phyloP scores from a whole-genome alignment of 2,329 filamentous ascomycete genomes.

The Biscogniauxia sp. region DNA sequence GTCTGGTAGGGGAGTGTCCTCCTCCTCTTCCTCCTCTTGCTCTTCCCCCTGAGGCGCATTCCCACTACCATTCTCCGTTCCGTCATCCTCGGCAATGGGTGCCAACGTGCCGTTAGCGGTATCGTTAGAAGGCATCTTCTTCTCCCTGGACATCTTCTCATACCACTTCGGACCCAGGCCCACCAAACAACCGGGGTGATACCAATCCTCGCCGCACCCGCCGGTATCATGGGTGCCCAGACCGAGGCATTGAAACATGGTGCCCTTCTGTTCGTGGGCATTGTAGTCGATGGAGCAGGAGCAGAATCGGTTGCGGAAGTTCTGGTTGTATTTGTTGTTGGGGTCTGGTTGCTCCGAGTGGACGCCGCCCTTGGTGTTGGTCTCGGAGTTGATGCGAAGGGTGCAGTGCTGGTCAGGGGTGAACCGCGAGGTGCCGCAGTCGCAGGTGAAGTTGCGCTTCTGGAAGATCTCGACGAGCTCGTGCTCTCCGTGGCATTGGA shows the following conservation, averaged over 20 bases:
- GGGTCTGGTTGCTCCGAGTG: constrained; percentile 69
- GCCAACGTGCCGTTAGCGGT: constrained; percentile 35
- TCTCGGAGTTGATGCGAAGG: constrained; percentile 69
- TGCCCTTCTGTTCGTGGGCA: constrained; percentile 84
- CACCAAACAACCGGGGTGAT: constrained; percentile 88
- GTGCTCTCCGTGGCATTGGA: constrained; percentile 95
- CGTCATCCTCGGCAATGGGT: constrained; percentile 49
- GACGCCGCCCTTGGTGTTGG: constrained; percentile 73
- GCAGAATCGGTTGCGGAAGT: constrained; percentile 91
- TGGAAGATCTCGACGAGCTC: constrained; percentile 92
- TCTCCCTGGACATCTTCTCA: constrained; percentile 48
- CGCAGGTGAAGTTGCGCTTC: constrained; percentile 93
- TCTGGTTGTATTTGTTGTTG: constrained; percentile 90
- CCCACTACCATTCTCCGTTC: constrained; percentile 20
- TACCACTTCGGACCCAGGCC: constrained; percentile 74
- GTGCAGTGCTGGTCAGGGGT: constrained; percentile 67
- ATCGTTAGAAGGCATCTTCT: constrained; percentile 27
- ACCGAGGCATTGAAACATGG: constrained; percentile 96
- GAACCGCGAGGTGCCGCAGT: constrained; percentile 87
- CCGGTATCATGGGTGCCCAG: constrained; percentile 76
- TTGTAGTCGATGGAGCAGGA: constrained; percentile 87
- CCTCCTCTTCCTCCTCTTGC: constrained; percentile 46
- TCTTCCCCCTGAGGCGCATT: constrained; percentile 7
- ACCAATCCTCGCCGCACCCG: constrained; percentile 97
- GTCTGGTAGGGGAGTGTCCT: constrained; percentile 68